A percentile compares a stretch with the other conserved stretches of the same genome.
Conservation (phyloP, 768 basidiomycete genomes). For the Rhodotorula sphaerocarpa region DNA sequence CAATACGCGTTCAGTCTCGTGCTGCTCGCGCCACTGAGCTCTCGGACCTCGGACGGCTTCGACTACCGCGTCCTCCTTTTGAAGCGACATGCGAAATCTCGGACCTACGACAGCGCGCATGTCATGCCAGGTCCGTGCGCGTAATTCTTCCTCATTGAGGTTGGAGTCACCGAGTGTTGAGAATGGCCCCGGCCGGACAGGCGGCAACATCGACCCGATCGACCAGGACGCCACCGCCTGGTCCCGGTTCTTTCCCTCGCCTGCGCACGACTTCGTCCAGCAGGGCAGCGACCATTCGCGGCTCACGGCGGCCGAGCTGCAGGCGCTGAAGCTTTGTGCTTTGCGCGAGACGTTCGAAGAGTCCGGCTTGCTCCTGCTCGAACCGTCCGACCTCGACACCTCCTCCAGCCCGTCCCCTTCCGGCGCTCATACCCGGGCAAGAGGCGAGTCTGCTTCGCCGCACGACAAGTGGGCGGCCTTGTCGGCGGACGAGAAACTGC, state of each 20-base stretch:
- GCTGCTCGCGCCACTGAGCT: conserved; percentile 10
- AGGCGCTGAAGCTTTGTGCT: conserved; percentile 21
- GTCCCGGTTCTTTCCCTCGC: not conserved
- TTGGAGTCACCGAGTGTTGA: too few relatives aligned
- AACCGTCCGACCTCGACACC: not conserved
- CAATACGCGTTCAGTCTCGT: too few relatives aligned
- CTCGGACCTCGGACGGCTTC: conserved; percentile 15
- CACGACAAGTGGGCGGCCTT: conserved; percentile 1
- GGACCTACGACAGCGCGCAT: conserved; percentile 23
- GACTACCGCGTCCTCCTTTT: conserved; percentile 36
- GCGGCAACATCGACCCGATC: conserved; percentile 26
- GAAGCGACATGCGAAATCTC: conserved; percentile 13
- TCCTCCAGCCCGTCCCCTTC: not conserved
- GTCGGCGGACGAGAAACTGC: not conserved
- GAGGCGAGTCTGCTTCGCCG: too few relatives aligned
- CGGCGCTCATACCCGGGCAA: too few relatives aligned
- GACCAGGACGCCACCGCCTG: conserved; percentile 1
- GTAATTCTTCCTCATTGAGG: not conserved
- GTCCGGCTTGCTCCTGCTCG: conserved; percentile 31
- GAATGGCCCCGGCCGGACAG: not conserved
- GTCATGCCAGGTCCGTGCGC: conserved; percentile 35
- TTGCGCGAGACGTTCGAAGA: conserved; percentile 37
- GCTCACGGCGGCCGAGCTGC: not conserved
- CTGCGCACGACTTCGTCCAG: not conserved
- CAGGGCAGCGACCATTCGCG: not conserved